Percentiles rank a stretch among this genome's conserved stretches.
Evolutionary conservation across 257 asterid genomes (phyloP).

Genomic region (Sherardia arvensis): DNA sequence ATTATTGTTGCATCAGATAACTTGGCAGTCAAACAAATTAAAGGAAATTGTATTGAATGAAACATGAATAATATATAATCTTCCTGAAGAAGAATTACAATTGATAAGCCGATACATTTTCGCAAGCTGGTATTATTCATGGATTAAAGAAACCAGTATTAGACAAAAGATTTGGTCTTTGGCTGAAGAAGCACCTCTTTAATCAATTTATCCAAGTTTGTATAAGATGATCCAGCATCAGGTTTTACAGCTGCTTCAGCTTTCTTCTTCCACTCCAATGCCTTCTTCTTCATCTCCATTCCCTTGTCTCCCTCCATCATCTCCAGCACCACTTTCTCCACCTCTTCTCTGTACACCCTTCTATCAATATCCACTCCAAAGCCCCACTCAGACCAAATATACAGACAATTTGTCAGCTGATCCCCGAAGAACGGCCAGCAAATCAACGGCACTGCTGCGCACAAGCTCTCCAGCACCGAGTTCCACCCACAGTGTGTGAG

Average conservation of each 20-base stretch:
- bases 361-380: slow-evolving; percentile 9
- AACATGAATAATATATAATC: too few species aligned
- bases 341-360: slow-evolving; percentile 2
- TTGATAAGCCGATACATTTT: too few species aligned
- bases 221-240: slow-evolving; percentile 11
- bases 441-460: too few species aligned
- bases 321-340: slow-evolving; percentile 10
- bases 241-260: slow-evolving; percentile 7
- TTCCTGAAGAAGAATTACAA: too few species aligned
- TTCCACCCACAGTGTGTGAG: too few species aligned
- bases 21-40: too few species aligned
- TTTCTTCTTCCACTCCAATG: slow-evolving; percentile 12
- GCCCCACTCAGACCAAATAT: slow-evolving; percentile 8
- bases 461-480: too few species aligned
- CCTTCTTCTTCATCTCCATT: slow-evolving; percentile 5
- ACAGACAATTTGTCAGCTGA: slow-evolving; percentile 3
- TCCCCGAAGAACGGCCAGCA: too few species aligned
- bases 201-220: slow-evolving; percentile 13
- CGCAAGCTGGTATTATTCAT: too few species aligned
- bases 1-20: too few species aligned
- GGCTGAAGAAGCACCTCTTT: slow-evolving; percentile 5
- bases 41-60: too few species aligned
- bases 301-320: slow-evolving; percentile 13
- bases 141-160: too few species aligned
- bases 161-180: not conserved